These are phyloP conservation scores for Pleurotus giganteus DNA, from an alignment of 768 basidiomycete genomes.

Conservation along the genomic window DNA sequence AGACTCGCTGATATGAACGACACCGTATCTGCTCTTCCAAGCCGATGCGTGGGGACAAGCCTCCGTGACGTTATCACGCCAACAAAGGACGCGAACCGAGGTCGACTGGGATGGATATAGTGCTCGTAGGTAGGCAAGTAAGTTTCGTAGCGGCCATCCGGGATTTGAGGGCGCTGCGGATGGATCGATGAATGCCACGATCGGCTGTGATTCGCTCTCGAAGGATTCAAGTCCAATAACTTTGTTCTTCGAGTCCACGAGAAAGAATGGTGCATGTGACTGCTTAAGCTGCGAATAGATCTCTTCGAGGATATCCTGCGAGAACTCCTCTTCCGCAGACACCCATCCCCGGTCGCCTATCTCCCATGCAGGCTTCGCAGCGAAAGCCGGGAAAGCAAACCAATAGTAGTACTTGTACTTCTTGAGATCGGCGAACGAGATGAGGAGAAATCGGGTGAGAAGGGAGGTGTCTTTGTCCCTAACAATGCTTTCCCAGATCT, in stretches of 20 bases:
- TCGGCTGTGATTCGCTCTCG: slow-evolving; percentile 32
- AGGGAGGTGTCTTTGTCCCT: slow-evolving; percentile 49
- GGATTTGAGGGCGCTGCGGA: slow-evolving; percentile 73
- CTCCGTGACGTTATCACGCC: slow-evolving; percentile 65
- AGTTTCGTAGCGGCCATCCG: slow-evolving; percentile 93
- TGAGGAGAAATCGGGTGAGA: slow-evolving; percentile 79
- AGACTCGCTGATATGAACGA: slow-evolving; percentile 34
- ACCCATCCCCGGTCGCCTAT: slow-evolving; percentile 63
- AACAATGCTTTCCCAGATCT: slow-evolving; percentile 72
- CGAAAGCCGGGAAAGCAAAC: slow-evolving; percentile 96
- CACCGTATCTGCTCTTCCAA: slow-evolving; percentile 68
- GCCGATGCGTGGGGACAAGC: slow-evolving; percentile 23
- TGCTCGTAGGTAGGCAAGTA: slow-evolving; percentile 76
- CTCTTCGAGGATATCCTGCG: slow-evolving; percentile 26
- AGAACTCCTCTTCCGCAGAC: slow-evolving; percentile 43
- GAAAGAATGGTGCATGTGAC: slow-evolving; percentile 53
- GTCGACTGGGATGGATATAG: slow-evolving; percentile 49
- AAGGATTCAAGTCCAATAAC: slow-evolving; percentile 46
- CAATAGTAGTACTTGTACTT: slow-evolving; percentile 98
- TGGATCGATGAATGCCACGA: slow-evolving; percentile 78
- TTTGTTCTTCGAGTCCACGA: slow-evolving; percentile 42
- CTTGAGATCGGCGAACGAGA: slow-evolving; percentile 96
- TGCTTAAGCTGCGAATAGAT: slow-evolving; percentile 50
- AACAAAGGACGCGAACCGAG: slow-evolving; percentile 66
- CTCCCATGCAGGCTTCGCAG: slow-evolving; percentile 89